A percentile compares a stretch with the other conserved stretches of the same genome.
Conservation (phyloP, 768 basidiomycete species). For the Phanerodontia chrysosporium region DNA sequence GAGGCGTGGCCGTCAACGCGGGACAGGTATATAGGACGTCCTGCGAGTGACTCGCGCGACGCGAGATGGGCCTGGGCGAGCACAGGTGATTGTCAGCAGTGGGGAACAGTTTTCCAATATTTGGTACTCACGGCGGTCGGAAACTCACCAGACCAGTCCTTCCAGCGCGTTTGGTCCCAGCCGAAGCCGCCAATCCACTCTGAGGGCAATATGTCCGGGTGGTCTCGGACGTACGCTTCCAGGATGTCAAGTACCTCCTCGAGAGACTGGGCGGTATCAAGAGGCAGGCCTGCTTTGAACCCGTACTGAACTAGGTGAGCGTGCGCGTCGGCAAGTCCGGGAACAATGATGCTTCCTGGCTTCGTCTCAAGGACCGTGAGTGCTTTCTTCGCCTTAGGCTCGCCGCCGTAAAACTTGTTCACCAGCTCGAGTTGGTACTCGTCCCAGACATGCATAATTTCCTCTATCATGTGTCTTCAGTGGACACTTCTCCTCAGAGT, state of each 20-base stretch:
- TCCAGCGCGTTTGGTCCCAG: constrained; percentile 91
- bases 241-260: constrained; percentile 61
- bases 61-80: constrained; percentile 63
- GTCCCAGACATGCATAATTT: constrained; percentile 24
- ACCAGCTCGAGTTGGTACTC: constrained; percentile 22
- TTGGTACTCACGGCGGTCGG: too few species aligned
- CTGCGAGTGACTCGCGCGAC: constrained; percentile 58
- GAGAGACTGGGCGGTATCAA: constrained; percentile 55
- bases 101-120: too few species aligned
- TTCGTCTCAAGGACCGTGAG: constrained; percentile 20
- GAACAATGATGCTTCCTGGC: constrained; percentile 50
- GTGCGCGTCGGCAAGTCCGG: constrained; percentile 78
- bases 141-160: constrained; percentile 43
- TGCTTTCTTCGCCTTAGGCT: constrained; percentile 23
- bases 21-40: constrained; percentile 65
- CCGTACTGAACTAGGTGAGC: constrained; percentile 78
- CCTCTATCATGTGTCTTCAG: constrained; percentile 6
- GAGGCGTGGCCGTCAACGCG: constrained; percentile 81
- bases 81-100: constrained; percentile 45
- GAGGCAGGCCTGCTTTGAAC: constrained; percentile 58
- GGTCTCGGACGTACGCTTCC: constrained; percentile 51
- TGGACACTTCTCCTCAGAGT: too few species aligned
- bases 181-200: constrained; percentile 84
- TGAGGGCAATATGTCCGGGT: constrained; percentile 53
- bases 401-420: constrained; percentile 23